Percentiles rank a stretch among this genome's conserved stretches.
Conservation (phyloP, 768 basidiomycete genomes). For the Rhodotorula toruloides region DNA sequence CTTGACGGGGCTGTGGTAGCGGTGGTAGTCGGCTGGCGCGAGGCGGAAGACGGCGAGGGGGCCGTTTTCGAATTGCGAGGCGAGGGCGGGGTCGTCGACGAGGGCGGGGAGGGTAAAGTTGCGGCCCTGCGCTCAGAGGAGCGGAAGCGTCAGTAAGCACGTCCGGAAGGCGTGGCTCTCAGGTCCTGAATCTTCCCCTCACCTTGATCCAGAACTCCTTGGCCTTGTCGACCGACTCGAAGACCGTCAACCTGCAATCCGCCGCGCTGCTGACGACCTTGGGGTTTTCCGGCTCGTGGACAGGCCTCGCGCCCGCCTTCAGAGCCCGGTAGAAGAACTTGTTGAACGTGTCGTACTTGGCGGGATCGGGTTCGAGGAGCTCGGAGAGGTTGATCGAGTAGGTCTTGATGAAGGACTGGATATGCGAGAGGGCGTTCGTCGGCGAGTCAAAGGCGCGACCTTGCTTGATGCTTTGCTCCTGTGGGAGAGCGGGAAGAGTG, state of each 20-base stretch:
- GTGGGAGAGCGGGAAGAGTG: background rate
- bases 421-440: constrained; percentile 44
- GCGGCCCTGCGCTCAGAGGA: constrained; percentile 56
- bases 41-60: constrained; percentile 64
- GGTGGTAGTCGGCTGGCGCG: constrained; percentile 85
- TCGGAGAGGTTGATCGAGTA: constrained; percentile 56
- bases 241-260: constrained; percentile 69
- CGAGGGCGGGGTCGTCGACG: constrained; percentile 53
- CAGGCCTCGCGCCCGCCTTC: constrained; percentile 58
- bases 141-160: background rate
- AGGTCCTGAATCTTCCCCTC: background rate
- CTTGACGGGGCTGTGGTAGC: constrained; percentile 70
- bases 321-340: constrained; percentile 64
- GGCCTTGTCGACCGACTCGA: constrained; percentile 56
- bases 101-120: constrained; percentile 62
- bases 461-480: constrained; percentile 26
- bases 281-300: constrained; percentile 56
- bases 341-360: constrained; percentile 64
- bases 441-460: constrained; percentile 27
- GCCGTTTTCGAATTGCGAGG: constrained; percentile 41
- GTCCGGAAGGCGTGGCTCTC: background rate
- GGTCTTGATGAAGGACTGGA: constrained; percentile 46
- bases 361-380: constrained; percentile 60
- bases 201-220: constrained; percentile 58
- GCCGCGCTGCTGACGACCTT: constrained; percentile 60